These are phyloP conservation scores for Chlamydomonas sp. DNA, from an alignment of 139 green algal genomes.

Conservation along the genomic window DNA sequence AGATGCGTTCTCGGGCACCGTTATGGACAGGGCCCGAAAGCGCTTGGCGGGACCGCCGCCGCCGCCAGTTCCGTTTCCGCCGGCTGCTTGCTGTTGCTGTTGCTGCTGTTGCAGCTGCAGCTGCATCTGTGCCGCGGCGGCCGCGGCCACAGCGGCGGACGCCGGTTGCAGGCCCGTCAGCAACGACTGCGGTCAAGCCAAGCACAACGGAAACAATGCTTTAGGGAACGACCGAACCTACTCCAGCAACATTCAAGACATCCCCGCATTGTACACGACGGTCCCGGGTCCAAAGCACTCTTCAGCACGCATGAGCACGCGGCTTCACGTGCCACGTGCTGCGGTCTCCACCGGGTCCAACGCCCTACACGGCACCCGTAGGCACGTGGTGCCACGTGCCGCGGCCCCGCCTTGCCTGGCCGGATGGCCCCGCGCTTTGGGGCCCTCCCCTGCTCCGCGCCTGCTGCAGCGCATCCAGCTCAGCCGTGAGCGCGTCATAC, in stretches of 20 bases:
- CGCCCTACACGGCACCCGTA: background rate
- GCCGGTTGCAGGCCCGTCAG: conserved; percentile 14
- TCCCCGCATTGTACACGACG: too few relatives aligned
- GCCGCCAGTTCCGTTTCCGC: background rate
- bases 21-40: conserved; percentile 35
- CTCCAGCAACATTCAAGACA: background rate
- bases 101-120: background rate
- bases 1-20: conserved; percentile 17
- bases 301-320: too few relatives aligned
- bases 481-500: conserved; percentile 50
- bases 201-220: background rate
- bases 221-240: too few relatives aligned
- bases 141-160: background rate
- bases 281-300: too few relatives aligned
- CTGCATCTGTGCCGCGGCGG: background rate
- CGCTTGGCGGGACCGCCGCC: conserved; percentile 17
- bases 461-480: conserved; percentile 54
- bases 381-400: too few relatives aligned
- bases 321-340: background rate
- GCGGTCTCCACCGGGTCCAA: background rate
- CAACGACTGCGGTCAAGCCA: background rate
- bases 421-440: too few relatives aligned
- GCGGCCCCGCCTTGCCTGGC: too few relatives aligned
- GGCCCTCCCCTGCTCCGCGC: background rate
- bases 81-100: background rate